Evolutionary conservation across 1,284 basidiomycete species (phyloP).

Genomic region (Cutaneotrichosporon dermatis): DNA sequence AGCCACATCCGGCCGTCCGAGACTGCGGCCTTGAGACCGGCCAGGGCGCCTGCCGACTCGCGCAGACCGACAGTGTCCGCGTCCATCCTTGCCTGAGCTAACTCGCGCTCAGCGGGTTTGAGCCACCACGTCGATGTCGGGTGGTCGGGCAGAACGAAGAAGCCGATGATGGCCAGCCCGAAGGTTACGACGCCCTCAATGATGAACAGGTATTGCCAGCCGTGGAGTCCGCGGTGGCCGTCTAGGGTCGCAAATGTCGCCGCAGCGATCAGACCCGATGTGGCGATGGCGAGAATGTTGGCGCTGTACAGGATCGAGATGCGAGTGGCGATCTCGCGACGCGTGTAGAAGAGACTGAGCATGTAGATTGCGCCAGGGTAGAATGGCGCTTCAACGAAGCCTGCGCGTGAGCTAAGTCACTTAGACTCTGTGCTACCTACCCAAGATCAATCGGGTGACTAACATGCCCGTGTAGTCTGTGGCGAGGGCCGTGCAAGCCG

Average conservation of each 20-base stretch:
- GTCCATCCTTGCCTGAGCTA: conserved; percentile 16
- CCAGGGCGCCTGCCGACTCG: conserved; percentile 23
- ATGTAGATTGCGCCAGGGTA: conserved; percentile 42
- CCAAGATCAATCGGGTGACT: conserved; percentile 41
- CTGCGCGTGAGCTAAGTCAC: no score
- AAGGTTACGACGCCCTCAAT: conserved; percentile 17
- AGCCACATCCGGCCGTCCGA: conserved; percentile 31
- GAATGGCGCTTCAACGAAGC: conserved; percentile 29
- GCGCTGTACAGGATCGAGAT: conserved; percentile 39
- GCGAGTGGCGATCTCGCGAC: conserved; percentile 40
- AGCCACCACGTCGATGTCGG: conserved; percentile 18
- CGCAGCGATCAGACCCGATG: conserved; percentile 25
- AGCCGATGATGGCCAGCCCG: conserved; percentile 10
- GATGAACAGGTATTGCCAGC: conserved; percentile 28
- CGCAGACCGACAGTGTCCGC: conserved; percentile 29
- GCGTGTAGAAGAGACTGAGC: conserved; percentile 42
- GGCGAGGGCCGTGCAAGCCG: conserved; percentile 19
- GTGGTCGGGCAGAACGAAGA: conserved; percentile 16
- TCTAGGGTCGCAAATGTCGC: conserved; percentile 17
- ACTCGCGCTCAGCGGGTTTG: conserved; percentile 11
- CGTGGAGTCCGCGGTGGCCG: conserved; percentile 15
- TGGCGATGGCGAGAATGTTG: conserved; percentile 24
- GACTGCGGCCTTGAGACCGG: conserved; percentile 32
- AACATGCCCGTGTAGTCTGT: conserved; percentile 33
- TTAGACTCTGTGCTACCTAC: conserved; percentile 8